Evolutionary conservation across 2,329 filamentous ascomycete genomes (phyloP).

Genomic region (Ophiostoma piceae): DNA sequence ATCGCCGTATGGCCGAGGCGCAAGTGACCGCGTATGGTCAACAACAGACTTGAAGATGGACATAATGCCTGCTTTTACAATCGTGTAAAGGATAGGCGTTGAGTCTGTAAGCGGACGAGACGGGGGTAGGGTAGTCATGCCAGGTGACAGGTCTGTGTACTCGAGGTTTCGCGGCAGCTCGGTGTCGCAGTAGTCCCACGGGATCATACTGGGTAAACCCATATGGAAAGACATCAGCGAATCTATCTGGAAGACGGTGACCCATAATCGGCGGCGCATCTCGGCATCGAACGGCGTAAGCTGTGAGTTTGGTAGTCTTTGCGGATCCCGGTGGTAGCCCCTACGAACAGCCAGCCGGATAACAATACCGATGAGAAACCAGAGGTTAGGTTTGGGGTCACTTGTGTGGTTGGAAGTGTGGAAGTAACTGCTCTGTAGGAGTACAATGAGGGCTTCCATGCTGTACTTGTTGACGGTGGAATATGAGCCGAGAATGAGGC

Average conservation of each 20-base stretch:
- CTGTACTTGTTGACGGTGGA: constrained; percentile 36
- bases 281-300: constrained; percentile 39
- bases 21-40: constrained; percentile 14
- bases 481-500: constrained; percentile 32
- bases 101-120: constrained; percentile 22
- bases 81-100: constrained; percentile 20
- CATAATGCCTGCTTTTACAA: constrained; percentile 32
- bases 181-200: constrained; percentile 30
- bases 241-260: constrained; percentile 40
- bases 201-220: constrained; percentile 46
- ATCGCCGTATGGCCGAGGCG: background rate
- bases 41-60: constrained; percentile 16
- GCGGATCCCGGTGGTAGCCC: constrained; percentile 41
- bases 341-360: constrained; percentile 39
- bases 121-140: constrained; percentile 33
- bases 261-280: constrained; percentile 41
- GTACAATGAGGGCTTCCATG: constrained; percentile 37
- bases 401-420: constrained; percentile 19
- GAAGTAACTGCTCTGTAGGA: constrained; percentile 30
- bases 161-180: constrained; percentile 38
- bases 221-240: constrained; percentile 44
- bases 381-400: constrained; percentile 34
- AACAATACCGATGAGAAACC: constrained; percentile 39
- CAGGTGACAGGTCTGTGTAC: constrained; percentile 37
- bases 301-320: constrained; percentile 20